Percentiles rank a stretch among this genome's conserved stretches.
These are phyloP conservation scores for Emmonsia crescens DNA, from an alignment of 2,329 filamentous ascomycete species.

Conservation along the genomic window DNA sequence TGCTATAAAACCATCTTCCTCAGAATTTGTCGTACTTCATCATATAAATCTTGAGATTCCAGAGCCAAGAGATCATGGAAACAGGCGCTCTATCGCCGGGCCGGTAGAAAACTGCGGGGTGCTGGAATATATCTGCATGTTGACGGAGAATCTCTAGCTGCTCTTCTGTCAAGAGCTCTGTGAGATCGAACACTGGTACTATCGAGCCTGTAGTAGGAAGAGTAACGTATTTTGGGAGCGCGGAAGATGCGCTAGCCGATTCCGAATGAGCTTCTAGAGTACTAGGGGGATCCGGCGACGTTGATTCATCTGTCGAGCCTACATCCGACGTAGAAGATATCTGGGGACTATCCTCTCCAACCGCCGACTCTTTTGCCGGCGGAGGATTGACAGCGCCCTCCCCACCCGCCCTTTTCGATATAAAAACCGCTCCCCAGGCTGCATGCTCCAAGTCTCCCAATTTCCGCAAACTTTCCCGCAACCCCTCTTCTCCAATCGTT, in stretches of 20 bases:
- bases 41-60: constrained; percentile 29
- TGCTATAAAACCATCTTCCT: not conserved
- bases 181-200: constrained; percentile 30
- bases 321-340: not conserved
- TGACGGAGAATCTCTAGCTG: constrained; percentile 23
- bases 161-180: constrained; percentile 20
- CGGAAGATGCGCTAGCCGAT: constrained; percentile 1
- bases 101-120: constrained; percentile 27
- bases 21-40: constrained; percentile 8
- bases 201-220: constrained; percentile 21
- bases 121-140: constrained; percentile 20
- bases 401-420: not conserved
- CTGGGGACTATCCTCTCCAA: not conserved
- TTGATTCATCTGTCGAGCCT: not conserved
- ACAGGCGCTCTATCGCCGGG: constrained; percentile 20
- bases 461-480: constrained; percentile 5
- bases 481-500: constrained; percentile 13
- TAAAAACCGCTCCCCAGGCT: constrained; percentile 23
- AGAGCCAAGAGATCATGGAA: constrained; percentile 26
- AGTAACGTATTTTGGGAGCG: constrained; percentile 20
- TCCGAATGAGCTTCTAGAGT: not conserved
- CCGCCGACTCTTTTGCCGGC: not conserved
- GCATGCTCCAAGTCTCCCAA: constrained; percentile 18
- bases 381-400: too few species aligned
- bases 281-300: not conserved